These are phyloP conservation scores for Talaromyces stipitatus DNA, from an alignment of 495 filamentous ascomycete species.

Conservation along the genomic window DNA sequence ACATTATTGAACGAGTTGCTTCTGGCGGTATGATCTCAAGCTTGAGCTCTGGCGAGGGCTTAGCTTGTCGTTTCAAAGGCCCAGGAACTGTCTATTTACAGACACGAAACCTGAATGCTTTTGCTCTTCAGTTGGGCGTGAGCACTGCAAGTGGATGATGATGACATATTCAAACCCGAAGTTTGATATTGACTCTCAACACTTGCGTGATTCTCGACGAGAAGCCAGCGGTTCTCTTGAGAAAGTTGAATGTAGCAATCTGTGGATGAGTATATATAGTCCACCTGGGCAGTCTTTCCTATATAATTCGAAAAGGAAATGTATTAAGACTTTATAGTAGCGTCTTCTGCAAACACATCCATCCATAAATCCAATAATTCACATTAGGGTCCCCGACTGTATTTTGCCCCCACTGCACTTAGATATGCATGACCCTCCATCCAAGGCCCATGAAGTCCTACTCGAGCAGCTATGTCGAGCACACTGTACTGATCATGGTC, in stretches of 20 bases:
- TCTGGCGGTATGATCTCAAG: conserved; percentile 83
- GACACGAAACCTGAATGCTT: conserved; percentile 71
- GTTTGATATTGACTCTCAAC: too few relatives aligned
- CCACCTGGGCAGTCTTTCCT: background rate
- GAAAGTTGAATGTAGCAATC: too few relatives aligned
- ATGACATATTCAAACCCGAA: background rate
- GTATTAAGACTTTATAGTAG: background rate
- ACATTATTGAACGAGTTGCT: conserved; percentile 75
- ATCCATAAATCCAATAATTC: too few relatives aligned
- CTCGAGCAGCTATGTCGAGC: background rate
- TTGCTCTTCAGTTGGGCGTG: conserved; percentile 35
- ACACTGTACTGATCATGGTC: background rate
- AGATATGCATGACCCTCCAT: background rate
- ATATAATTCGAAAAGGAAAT: too few relatives aligned
- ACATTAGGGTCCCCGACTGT: background rate
- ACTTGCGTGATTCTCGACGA: too few relatives aligned
- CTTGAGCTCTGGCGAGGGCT: conserved; percentile 70
- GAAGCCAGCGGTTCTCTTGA: too few relatives aligned
- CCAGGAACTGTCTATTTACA: conserved; percentile 92
- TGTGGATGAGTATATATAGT: too few relatives aligned
- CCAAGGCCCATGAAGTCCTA: background rate
- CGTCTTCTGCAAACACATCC: too few relatives aligned
- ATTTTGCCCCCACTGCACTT: background rate
- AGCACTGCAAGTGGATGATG: conserved; percentile 20
- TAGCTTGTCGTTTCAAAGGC: conserved; percentile 89